Conservation (phyloP, 768 basidiomycete genomes). For the Lactifluus volemus region DNA sequence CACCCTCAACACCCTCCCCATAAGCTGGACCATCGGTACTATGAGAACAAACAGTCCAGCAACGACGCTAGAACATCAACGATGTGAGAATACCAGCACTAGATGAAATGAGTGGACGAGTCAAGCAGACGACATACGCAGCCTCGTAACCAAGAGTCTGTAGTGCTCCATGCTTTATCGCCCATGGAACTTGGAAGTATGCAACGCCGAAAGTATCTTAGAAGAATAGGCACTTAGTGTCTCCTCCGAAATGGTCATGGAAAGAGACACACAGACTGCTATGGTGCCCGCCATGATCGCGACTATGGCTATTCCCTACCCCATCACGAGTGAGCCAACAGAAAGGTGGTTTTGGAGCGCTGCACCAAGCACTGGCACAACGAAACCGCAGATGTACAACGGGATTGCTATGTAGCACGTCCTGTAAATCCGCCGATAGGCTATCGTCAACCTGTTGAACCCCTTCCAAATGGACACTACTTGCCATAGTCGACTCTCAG, state of each 20-base stretch:
- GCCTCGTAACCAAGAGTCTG: constrained; percentile 57
- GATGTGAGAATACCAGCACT: background rate
- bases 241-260: background rate
- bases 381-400: constrained; percentile 54
- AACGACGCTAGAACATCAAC: constrained; percentile 32
- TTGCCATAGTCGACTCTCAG: constrained; percentile 52
- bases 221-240: constrained; percentile 10
- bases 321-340: constrained; percentile 49
- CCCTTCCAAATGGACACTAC: background rate
- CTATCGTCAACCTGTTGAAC: background rate
- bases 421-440: constrained; percentile 28
- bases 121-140: constrained; percentile 34
- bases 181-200: constrained; percentile 62
- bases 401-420: constrained; percentile 51
- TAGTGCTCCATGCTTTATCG: constrained; percentile 47
- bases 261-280: constrained; percentile 41
- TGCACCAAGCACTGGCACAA: constrained; percentile 48
- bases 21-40: constrained; percentile 44
- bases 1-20: constrained; percentile 40
- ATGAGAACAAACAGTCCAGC: constrained; percentile 32
- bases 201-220: constrained; percentile 51
- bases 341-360: constrained; percentile 44
- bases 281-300: constrained; percentile 54
- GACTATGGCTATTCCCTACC: constrained; percentile 57
- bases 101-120: background rate